Evolutionary conservation across 495 filamentous ascomycete genomes (phyloP), one percentile per base, ranked within the genome.

Genomic region (Endocarpon pusillum): DNA sequence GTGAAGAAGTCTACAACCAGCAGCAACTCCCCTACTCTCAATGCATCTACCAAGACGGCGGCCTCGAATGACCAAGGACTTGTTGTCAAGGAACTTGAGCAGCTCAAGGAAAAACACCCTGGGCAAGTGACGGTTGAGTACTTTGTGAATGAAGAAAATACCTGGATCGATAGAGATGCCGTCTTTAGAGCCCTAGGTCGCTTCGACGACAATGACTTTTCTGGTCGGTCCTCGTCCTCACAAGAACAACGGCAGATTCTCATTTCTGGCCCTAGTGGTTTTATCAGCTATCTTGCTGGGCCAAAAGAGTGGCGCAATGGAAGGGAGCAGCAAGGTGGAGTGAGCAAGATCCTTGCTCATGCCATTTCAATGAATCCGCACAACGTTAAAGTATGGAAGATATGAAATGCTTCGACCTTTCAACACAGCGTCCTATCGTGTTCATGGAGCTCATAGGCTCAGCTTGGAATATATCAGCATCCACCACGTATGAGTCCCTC

Each of bases 221-320:
- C 41, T 21, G 14, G 19, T 8, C 33, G 44, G 39, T 36, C 38
- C 39, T 42, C 40, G 24, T 36, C 29, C 11, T 35, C 37, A 16
- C 12, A 23, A 7, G 51, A 57, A 3, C 65, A 53, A 39, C 79
- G 72, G 37, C 42, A 91, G 27, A 58, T 94, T 19, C 55, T 92
- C 32, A 61, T 96, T 3, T 86, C 82, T 2, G 89, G 89, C 0
- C 86, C 89, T 0, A 81, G 89, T 26, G 86, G 89, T 11, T 97
- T 96, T 56, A 67, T 94, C 30, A 64, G 61, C 18, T 66, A 74
- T 42, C 78, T 78, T 56, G 80, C 79, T 4, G 87, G 87, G 3
- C 63, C 69, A 3, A 93, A 91, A 54, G 48, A 62, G 2, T 86
- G 75, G 73, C 64, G 63, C 3, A 61, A 62, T 32, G 83, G 84